Percentiles rank a stretch among this genome's conserved stretches.
Conservation (phyloP, 2,329 filamentous ascomycete genomes). For the Parasarocladium wereldwijsianum region DNA sequence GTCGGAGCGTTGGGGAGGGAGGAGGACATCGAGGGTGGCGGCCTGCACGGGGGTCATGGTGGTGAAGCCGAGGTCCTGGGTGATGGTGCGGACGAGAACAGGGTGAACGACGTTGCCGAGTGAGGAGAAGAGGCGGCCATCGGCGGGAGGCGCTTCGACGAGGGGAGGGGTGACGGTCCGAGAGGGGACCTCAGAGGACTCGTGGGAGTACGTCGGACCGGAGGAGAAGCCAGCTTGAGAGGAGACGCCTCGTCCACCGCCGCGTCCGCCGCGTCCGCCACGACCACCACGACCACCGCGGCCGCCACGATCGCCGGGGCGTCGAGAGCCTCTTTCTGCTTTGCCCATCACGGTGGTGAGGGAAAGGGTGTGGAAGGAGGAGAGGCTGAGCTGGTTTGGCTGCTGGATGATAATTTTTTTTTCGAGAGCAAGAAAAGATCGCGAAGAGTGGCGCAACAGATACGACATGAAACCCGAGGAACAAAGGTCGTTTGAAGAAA, state of each 20-base stretch:
- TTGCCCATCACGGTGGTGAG: constrained; percentile 2
- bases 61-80: constrained; percentile 31
- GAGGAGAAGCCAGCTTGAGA: constrained; percentile 2
- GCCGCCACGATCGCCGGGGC: background rate
- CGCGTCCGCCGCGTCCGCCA: no score
- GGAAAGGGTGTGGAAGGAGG: background rate
- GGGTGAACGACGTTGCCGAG: constrained; percentile 29
- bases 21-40: constrained; percentile 31
- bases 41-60: constrained; percentile 42
- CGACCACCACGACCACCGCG: no score
- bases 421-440: no score
- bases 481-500: no score
- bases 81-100: constrained; percentile 30
- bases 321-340: constrained; percentile 1
- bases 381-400: no score
- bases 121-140: constrained; percentile 31
- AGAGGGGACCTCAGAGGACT: no score
- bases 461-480: no score
- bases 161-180: constrained; percentile 6
- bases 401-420: no score
- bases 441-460: no score
- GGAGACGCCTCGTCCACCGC: constrained; percentile 2
- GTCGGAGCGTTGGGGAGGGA: constrained; percentile 39
- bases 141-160: constrained; percentile 19
- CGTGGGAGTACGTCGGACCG: constrained; percentile 4